Evolutionary conservation across 306 rosid species (phyloP).

Genomic region (Medicago ruthenica): DNA sequence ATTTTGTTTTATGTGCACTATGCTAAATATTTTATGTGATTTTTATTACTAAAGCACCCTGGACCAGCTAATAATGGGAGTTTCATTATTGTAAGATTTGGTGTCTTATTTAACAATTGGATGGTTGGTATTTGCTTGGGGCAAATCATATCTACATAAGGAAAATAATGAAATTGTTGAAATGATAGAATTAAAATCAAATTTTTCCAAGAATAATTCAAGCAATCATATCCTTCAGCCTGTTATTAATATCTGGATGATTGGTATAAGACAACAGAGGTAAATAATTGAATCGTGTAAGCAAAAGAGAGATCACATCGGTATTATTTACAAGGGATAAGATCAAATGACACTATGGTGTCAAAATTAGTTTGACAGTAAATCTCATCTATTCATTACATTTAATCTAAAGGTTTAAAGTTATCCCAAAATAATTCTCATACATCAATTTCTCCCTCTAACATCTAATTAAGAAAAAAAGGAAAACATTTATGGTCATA

Average conservation of each 20-base stretch:
- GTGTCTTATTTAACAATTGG: background rate
- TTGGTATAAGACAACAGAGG: slow-evolving; percentile 21
- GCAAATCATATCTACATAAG: background rate
- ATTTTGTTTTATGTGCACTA: slow-evolving; percentile 16
- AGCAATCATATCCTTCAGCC: background rate
- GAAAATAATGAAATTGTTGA: slow-evolving; percentile 1
- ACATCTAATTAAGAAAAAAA: no score
- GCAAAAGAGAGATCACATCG: background rate
- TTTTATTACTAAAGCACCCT: background rate
- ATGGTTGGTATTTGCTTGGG: background rate
- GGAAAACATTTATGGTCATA: no score
- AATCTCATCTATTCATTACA: no score
- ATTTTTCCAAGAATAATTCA: slow-evolving; percentile 3
- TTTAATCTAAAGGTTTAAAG: no score
- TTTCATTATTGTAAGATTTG: background rate
- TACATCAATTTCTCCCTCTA: no score
- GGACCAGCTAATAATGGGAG: slow-evolving; percentile 32
- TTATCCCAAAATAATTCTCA: no score
- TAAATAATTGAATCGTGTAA: slow-evolving; percentile 1
- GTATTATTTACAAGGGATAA: no score
- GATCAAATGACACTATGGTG: no score
- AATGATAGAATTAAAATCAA: background rate
- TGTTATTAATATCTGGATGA: slow-evolving; percentile 10
- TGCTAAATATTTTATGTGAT: slow-evolving; percentile 13
- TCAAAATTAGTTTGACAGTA: no score